Percentiles rank a stretch among this genome's conserved stretches.
These are phyloP conservation scores for Verticillium tricorpus DNA, from an alignment of 2,329 filamentous ascomycete species.

Conservation along the genomic window DNA sequence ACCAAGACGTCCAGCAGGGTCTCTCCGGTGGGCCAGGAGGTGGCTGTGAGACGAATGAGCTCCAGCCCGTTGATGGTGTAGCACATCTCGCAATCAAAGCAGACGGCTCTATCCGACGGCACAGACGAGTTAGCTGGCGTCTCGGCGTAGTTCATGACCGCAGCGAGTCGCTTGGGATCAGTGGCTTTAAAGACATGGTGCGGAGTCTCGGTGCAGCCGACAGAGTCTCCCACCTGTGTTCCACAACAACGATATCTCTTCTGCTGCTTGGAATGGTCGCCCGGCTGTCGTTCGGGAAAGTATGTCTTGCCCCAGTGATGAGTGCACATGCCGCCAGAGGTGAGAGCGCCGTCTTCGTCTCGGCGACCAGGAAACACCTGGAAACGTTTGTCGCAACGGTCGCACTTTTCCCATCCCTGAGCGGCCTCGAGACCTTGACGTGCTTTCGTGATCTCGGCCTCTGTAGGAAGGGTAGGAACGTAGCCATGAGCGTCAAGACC, in stretches of 20 bases:
- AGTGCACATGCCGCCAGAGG: constrained; percentile 71
- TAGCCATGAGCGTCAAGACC: constrained; percentile 70
- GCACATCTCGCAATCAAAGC: constrained; percentile 97
- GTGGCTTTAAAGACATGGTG: constrained; percentile 86
- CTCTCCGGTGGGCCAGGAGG: constrained; percentile 76
- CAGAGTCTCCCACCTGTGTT: constrained; percentile 64
- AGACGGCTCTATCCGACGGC: constrained; percentile 58
- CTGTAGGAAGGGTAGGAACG: constrained; percentile 61
- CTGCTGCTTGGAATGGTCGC: constrained; percentile 52
- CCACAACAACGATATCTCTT: constrained; percentile 76
- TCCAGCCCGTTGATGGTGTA: constrained; percentile 88
- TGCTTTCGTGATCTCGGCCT: constrained; percentile 62
- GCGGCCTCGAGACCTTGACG: constrained; percentile 60
- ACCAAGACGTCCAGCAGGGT: constrained; percentile 81
- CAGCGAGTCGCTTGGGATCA: constrained; percentile 70
- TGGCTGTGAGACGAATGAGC: constrained; percentile 82
- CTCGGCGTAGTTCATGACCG: constrained; percentile 71
- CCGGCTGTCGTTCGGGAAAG: constrained; percentile 50
- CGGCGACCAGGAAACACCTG: constrained; percentile 87
- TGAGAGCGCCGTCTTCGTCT: constrained; percentile 68
- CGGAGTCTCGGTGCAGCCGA: constrained; percentile 66
- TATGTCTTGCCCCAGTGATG: constrained; percentile 75
- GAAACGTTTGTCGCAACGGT: constrained; percentile 81
- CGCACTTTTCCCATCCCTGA: constrained; percentile 81
- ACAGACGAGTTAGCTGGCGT: constrained; percentile 64